These are phyloP conservation scores for Berberis thunbergii DNA, from an alignment of 164 flowering plant genomes.

Conservation along the genomic window DNA sequence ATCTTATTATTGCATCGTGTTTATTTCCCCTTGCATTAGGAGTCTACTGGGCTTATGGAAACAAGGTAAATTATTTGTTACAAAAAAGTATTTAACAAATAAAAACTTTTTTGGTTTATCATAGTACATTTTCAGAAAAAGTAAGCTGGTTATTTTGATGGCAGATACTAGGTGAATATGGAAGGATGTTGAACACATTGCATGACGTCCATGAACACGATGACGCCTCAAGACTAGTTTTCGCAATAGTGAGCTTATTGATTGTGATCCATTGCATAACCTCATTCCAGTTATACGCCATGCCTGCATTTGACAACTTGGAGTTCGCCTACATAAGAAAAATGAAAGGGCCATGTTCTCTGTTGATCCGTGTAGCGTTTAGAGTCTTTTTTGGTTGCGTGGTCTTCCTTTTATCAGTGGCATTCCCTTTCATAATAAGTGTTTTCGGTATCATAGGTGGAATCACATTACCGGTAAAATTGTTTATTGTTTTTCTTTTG, in stretches of 20 bases:
- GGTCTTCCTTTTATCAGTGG: slow-evolving; percentile 43
- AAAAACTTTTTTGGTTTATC: background rate
- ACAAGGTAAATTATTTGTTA: too few species aligned
- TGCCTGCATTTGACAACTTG: slow-evolving; percentile 65
- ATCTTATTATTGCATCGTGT: too few species aligned
- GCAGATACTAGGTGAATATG: slow-evolving; percentile 51
- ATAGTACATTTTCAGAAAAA: background rate
- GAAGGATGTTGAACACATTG: slow-evolving; percentile 51
- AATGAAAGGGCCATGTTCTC: slow-evolving; percentile 40
- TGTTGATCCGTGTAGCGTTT: slow-evolving; percentile 32
- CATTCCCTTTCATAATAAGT: slow-evolving; percentile 52
- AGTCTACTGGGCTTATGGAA: too few species aligned
- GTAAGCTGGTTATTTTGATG: background rate
- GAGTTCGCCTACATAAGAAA: slow-evolving; percentile 34
- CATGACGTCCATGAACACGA: slow-evolving; percentile 35
- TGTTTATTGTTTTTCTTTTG: too few species aligned
- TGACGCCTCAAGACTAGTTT: slow-evolving; percentile 31
- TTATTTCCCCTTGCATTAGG: too few species aligned
- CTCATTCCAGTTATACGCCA: slow-evolving; percentile 61
- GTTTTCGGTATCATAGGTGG: slow-evolving; percentile 59
- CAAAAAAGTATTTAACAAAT: slow-evolving; percentile 17
- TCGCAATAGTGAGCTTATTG: slow-evolving; percentile 40
- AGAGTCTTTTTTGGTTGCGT: slow-evolving; percentile 43
- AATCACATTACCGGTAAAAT: slow-evolving; percentile 56
- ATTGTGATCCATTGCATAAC: slow-evolving; percentile 36